These are phyloP conservation scores for Torulaspora maleeae DNA, from an alignment of 805 yeast genomes.

Conservation along the genomic window DNA sequence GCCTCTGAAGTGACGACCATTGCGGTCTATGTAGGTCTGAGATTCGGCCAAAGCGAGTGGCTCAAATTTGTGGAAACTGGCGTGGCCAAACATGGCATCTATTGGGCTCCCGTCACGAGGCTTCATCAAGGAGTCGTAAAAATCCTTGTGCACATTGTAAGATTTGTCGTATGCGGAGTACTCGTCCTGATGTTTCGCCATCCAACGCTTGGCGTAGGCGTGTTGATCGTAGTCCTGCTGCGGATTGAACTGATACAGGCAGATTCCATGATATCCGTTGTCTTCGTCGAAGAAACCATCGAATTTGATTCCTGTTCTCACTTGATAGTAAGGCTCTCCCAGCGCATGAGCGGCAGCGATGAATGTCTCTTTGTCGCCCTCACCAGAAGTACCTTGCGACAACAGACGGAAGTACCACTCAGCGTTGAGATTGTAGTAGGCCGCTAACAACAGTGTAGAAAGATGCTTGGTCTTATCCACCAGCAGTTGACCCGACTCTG, in stretches of 20 bases:
- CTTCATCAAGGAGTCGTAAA: slow-evolving; percentile 13
- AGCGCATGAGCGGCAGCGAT: slow-evolving; percentile 60
- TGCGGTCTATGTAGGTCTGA: slow-evolving; percentile 14
- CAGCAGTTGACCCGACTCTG: slow-evolving; percentile 68
- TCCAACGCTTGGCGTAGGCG: slow-evolving; percentile 14
- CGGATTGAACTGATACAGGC: slow-evolving; percentile 44
- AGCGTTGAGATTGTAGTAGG: slow-evolving; percentile 64
- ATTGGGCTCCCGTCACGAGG: slow-evolving; percentile 9
- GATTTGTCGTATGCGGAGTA: slow-evolving; percentile 14
- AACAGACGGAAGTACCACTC: slow-evolving; percentile 60
- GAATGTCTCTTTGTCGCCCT: slow-evolving; percentile 78
- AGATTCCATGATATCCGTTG: slow-evolving; percentile 39
- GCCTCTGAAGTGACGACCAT: slow-evolving; percentile 28
- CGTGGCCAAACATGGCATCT: slow-evolving; percentile 37
- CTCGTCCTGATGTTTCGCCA: slow-evolving; percentile 7
- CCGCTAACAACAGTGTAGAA: slow-evolving; percentile 51
- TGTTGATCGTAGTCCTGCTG: slow-evolving; percentile 43
- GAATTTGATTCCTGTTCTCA: slow-evolving; percentile 36
- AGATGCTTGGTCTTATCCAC: slow-evolving; percentile 57
- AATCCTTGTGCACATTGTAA: slow-evolving; percentile 15
- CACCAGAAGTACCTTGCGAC: slow-evolving; percentile 71
- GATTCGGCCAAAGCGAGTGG: slow-evolving; percentile 29
- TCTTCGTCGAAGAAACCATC: slow-evolving; percentile 35
- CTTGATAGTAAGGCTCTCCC: slow-evolving; percentile 49
- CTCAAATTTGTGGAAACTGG: slow-evolving; percentile 37